Evolutionary conservation across 2,329 filamentous ascomycete species (phyloP), one percentile per base, ranked within the genome.

Genomic region (Chrysoporthe puriensis): DNA sequence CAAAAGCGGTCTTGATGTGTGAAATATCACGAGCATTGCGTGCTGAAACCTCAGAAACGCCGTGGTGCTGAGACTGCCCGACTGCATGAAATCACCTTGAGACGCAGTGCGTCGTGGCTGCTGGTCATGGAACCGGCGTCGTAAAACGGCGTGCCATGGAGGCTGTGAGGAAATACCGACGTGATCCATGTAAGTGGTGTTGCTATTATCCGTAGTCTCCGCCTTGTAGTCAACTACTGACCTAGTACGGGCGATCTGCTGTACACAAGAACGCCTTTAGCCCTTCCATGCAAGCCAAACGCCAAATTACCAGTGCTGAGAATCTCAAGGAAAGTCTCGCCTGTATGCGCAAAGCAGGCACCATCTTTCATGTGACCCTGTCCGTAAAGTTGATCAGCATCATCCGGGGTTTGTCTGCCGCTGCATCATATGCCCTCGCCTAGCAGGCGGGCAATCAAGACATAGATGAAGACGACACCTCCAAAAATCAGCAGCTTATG

Each of bases 401-500:
- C 44, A 18, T 46, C 44, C 14, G 11, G 13, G 44, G 8, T 13
- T 46, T 13, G 44, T 46, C 44, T 11, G 34, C 32, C 34, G 9
- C 54, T 32, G 16, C 54, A 8, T 66, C 42, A 70, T 58, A 57
- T 76, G 72, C 81, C 82, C 52, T 79, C 78, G 50, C 89, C 88
- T 44, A 97, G 79, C 16, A 97, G 78, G 73, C 95, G 85, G 43
- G 93, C 91, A 66, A 96, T 84, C 62, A 97, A 79, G 13, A 97
- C 94, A 79, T 97, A 98, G 18, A 90, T 79, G 75, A 98, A 91
- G 40, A 97, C 83, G 21, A 88, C 79, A 0, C 84, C 88, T 9
- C 92, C 87, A 0, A 88, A 85, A 59, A 97, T 82, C 74, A 91
- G 84, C 70, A 94, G 83, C 80, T 93, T 96, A 80, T 97, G 92